Evolutionary conservation across 2,329 filamentous ascomycete genomes (phyloP).

Genomic region (Fusarium begoniae): DNA sequence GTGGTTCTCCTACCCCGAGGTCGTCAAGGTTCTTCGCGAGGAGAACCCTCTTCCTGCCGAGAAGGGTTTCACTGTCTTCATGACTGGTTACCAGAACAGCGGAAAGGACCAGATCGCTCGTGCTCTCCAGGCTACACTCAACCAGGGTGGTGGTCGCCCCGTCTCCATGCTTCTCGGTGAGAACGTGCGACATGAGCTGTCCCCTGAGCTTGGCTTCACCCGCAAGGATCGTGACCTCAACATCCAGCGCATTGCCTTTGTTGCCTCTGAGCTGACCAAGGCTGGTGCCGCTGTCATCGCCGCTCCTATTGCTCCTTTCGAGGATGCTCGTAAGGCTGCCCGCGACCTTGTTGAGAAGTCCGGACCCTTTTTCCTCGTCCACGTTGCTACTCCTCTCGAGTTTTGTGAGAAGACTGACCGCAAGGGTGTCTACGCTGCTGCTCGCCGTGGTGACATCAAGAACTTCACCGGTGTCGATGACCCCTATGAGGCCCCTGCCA

Average conservation of each 20-base stretch:
- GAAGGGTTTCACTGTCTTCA: slow-evolving; percentile 98
- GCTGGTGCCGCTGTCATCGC: slow-evolving; percentile 95
- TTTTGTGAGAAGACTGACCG: slow-evolving; percentile 96
- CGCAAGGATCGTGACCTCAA: slow-evolving; percentile 92
- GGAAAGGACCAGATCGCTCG: slow-evolving; percentile 98
- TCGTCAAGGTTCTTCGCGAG: slow-evolving; percentile 94
- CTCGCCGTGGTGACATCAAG: slow-evolving; percentile 90
- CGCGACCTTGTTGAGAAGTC: slow-evolving; percentile 87
- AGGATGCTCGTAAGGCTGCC: slow-evolving; percentile 78
- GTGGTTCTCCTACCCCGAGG: slow-evolving; percentile 99
- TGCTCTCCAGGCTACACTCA: slow-evolving; percentile 94
- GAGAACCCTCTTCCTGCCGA: slow-evolving; percentile 90
- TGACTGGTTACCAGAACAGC: slow-evolving; percentile 95
- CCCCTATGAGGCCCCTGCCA: slow-evolving; percentile 86
- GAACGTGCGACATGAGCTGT: slow-evolving; percentile 92
- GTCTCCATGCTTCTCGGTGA: slow-evolving; percentile 96
- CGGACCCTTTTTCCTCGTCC: slow-evolving; percentile 93
- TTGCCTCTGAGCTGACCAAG: slow-evolving; percentile 92
- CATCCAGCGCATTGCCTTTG: slow-evolving; percentile 95
- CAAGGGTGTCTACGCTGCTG: slow-evolving; percentile 86
- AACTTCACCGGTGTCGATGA: slow-evolving; percentile 98
- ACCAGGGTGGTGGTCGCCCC: slow-evolving; percentile 95
- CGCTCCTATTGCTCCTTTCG: slow-evolving; percentile 94
- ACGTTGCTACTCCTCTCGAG: slow-evolving; percentile 92
- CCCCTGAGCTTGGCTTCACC: slow-evolving; percentile 94